Base-by-base conservation (phyloP, 805 yeast species). In the Grigorovia transvaalensis region DNA sequence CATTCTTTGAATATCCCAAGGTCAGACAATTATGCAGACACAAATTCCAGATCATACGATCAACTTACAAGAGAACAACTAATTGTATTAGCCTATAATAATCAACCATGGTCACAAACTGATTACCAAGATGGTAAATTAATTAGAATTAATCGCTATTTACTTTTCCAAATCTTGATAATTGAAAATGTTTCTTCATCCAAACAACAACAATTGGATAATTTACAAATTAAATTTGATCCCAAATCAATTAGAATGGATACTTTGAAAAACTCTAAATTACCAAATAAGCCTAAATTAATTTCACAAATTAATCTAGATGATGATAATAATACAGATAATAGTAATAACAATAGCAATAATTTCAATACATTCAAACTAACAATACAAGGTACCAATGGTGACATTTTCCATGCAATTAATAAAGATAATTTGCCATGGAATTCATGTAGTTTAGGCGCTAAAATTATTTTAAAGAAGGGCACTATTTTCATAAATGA, bases 231-330 rank as follows among this genome's bases (percentile, higher is more conserved):
- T 38, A 65, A 69, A 49, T 67, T 76, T n/a, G 81, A 84, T 58
- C 79, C 81, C 1, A 80, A 77, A 54, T 74, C 71, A n/a, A 81
- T 78, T 2, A 77, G 78, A 15, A 80, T 78, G 2, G 91, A 84
- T 63, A 66, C 83, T 27, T 63, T 82, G 45, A 44, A 52, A 49
- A 44, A 56, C 17, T 56, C 61, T 8, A 65, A 62, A 27, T 53
- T 54, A 20, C 53, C 18, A 41, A 44, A 2, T 13, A 50, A 40
- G 57, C 59, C 53, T 15, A 62, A 63, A 44, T 66, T 80, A 15
- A 74, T 79, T 33, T 67, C 79, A 19, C 76, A 78, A 30, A 75
- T 83, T 2, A 69, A 79, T 56, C 59, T 76, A 45, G 81, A 77
- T 6, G 69, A 66, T 19, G 65, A 57, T 17, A 54, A 59, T 30